Evolutionary conservation across 2,329 filamentous ascomycete species (phyloP).

Genomic region (Alternaria panax): DNA sequence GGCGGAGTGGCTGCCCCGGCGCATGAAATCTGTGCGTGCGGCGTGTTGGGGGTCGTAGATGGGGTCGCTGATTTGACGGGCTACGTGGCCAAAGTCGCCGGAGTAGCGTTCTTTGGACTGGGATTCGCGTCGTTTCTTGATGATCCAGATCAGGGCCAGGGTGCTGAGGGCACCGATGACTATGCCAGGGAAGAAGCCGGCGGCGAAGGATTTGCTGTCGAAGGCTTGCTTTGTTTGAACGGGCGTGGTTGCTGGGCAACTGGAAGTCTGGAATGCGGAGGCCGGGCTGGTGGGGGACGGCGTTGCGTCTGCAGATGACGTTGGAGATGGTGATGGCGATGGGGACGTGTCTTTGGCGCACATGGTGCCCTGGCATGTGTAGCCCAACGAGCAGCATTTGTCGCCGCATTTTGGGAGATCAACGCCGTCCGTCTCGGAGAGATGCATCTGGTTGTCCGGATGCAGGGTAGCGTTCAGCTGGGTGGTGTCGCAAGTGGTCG

Average conservation of each 20-base stretch:
- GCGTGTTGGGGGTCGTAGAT: constrained; percentile 49
- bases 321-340: constrained; percentile 30
- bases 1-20: constrained; percentile 38
- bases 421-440: constrained; percentile 64
- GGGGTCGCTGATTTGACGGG: constrained; percentile 49
- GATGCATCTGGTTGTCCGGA: constrained; percentile 70
- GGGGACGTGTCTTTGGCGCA: constrained; percentile 59
- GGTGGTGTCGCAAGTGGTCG: constrained; percentile 69
- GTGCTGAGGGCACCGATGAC: constrained; percentile 45
- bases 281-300: constrained; percentile 39
- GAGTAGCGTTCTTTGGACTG: constrained; percentile 43
- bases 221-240: constrained; percentile 32
- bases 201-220: constrained; percentile 47
- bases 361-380: constrained; percentile 62
- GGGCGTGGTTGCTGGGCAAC: constrained; percentile 23
- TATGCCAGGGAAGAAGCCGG: constrained; percentile 49
- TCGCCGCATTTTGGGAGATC: constrained; percentile 65
- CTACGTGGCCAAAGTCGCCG: constrained; percentile 49
- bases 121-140: constrained; percentile 44
- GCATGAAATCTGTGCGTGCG: constrained; percentile 48
- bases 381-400: constrained; percentile 76
- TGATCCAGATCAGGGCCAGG: constrained; percentile 43
- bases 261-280: constrained; percentile 42
- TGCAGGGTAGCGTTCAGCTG: constrained; percentile 66
- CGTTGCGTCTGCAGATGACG: constrained; percentile 29